These are phyloP conservation scores for Fusarium burgessii DNA, from an alignment of 2,329 filamentous ascomycete species.

Conservation along the genomic window DNA sequence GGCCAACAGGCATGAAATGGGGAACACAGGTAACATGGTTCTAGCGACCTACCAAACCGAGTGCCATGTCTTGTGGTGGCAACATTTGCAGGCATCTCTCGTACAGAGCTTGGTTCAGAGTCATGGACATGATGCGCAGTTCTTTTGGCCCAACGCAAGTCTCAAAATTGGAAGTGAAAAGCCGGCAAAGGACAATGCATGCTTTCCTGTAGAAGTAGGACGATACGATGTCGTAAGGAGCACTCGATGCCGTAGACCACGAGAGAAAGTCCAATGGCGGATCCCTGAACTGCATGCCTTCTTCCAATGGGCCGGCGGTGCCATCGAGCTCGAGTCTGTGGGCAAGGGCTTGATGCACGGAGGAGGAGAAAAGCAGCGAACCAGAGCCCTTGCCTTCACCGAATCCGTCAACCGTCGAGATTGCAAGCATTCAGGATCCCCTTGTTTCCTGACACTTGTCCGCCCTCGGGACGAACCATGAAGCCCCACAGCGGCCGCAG, in stretches of 20 bases:
- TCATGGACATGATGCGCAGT: slow-evolving; percentile 8
- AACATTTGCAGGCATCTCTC: slow-evolving; percentile 14
- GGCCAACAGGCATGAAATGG: slow-evolving; percentile 9
- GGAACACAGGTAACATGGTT: slow-evolving; percentile 2
- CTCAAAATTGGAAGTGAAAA: slow-evolving; percentile 7
- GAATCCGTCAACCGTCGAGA: slow-evolving; percentile 49
- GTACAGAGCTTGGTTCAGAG: slow-evolving; percentile 8
- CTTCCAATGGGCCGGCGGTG: slow-evolving; percentile 22
- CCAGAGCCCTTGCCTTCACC: slow-evolving; percentile 52
- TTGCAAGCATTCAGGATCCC: slow-evolving; percentile 48
- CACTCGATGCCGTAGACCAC: slow-evolving; percentile 22
- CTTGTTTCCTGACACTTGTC: slow-evolving; percentile 54
- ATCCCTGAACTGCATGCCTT: slow-evolving; percentile 28
- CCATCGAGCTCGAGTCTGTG: slow-evolving; percentile 30
- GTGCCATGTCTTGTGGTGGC: slow-evolving; percentile 21
- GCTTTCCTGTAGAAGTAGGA: slow-evolving; percentile 19
- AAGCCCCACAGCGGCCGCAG: slow-evolving; percentile 57
- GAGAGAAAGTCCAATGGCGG: slow-evolving; percentile 20
- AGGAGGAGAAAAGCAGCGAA: slow-evolving; percentile 46
- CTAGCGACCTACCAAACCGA: background rate
- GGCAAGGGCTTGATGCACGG: slow-evolving; percentile 36
- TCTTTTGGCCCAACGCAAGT: background rate
- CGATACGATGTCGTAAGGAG: slow-evolving; percentile 19
- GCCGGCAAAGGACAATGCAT: slow-evolving; percentile 14
- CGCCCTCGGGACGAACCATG: slow-evolving; percentile 54